A percentile compares a stretch with the other conserved stretches of the same genome.
These are phyloP conservation scores for Basipetospora sp. DNA, from an alignment of 2,329 filamentous ascomycete species.

Conservation along the genomic window DNA sequence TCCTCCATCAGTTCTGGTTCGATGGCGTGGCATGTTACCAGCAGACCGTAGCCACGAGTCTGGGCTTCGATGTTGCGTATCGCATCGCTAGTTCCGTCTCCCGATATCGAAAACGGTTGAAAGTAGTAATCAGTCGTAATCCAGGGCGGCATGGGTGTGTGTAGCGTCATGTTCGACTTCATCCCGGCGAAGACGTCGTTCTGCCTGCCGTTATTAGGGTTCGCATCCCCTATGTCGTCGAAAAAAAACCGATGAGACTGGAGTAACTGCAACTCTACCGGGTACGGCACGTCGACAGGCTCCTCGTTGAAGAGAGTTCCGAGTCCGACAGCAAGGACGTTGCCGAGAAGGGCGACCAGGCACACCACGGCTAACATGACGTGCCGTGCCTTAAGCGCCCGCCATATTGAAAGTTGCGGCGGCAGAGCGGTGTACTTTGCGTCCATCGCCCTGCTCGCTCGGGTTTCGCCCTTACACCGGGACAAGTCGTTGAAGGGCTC, in stretches of 20 bases:
- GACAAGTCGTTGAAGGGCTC: slow-evolving; percentile 39
- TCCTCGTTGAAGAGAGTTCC: slow-evolving; percentile 34
- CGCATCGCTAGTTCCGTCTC: background rate
- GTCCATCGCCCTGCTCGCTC: slow-evolving; percentile 23
- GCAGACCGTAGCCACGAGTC: slow-evolving; percentile 16
- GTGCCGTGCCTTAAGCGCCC: slow-evolving; percentile 30
- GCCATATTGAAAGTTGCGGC: slow-evolving; percentile 33
- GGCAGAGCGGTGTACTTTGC: slow-evolving; percentile 38
- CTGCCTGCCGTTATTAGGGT: background rate
- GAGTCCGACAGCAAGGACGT: slow-evolving; percentile 37
- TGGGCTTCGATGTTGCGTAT: slow-evolving; percentile 7
- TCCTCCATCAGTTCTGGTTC: too few species aligned
- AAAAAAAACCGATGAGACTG: slow-evolving; percentile 11
- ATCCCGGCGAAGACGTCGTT: slow-evolving; percentile 18
- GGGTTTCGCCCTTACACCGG: slow-evolving; percentile 14
- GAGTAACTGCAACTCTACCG: slow-evolving; percentile 3
- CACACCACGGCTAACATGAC: slow-evolving; percentile 32
- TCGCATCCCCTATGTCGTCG: slow-evolving; percentile 4
- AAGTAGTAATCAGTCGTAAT: slow-evolving; percentile 30
- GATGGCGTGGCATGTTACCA: slow-evolving; percentile 11
- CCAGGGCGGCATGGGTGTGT: slow-evolving; percentile 35
- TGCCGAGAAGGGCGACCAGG: slow-evolving; percentile 31
- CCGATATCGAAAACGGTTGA: slow-evolving; percentile 22
- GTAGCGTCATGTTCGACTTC: slow-evolving; percentile 29
- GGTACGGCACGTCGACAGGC: background rate